phyloP scores from a whole-genome alignment of 225 moss, liverwort and hornwort genomes.

The Marchantia polymorpha region DNA sequence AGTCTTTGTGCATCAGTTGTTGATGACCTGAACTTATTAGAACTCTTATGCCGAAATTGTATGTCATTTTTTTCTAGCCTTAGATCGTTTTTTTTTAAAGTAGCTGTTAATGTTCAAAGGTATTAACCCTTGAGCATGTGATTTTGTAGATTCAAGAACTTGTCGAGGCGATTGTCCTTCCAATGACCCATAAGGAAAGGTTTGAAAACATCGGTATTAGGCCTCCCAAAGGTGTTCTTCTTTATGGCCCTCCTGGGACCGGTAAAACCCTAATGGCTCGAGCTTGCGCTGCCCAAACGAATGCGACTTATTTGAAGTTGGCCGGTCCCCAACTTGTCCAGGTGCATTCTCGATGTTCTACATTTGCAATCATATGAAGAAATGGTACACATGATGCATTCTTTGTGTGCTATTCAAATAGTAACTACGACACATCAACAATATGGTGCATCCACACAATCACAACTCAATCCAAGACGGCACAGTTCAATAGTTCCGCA shows the following conservation, averaged over 20 bases:
- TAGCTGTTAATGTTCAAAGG: neutral
- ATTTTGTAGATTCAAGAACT: conserved; percentile 84
- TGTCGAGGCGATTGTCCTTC: conserved; percentile 94
- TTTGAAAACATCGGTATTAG: conserved; percentile 85
- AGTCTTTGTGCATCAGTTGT: too few species aligned
- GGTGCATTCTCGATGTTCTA: conserved; percentile 32
- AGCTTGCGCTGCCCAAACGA: conserved; percentile 94
- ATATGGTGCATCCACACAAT: too few species aligned
- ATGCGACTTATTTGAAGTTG: conserved; percentile 90
- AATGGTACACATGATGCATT: too few species aligned
- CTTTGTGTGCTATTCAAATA: too few species aligned
- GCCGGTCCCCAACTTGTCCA: conserved; percentile 97
- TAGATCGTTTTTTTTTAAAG: neutral
- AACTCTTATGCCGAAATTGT: too few species aligned
- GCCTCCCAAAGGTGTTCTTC: conserved; percentile 91
- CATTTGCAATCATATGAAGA: neutral
- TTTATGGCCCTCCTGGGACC: conserved; percentile 95
- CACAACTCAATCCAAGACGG: too few species aligned
- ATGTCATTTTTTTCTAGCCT: too few species aligned
- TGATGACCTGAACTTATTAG: too few species aligned
- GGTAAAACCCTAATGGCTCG: conserved; percentile 97
- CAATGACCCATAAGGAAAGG: conserved; percentile 95
- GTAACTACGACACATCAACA: too few species aligned
- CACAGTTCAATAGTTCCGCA: neutral
- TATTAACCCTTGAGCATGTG: neutral